phyloP scores from a whole-genome alignment of 2,329 filamentous ascomycete genomes.

The Ceratocystiopsis brevicomis region DNA sequence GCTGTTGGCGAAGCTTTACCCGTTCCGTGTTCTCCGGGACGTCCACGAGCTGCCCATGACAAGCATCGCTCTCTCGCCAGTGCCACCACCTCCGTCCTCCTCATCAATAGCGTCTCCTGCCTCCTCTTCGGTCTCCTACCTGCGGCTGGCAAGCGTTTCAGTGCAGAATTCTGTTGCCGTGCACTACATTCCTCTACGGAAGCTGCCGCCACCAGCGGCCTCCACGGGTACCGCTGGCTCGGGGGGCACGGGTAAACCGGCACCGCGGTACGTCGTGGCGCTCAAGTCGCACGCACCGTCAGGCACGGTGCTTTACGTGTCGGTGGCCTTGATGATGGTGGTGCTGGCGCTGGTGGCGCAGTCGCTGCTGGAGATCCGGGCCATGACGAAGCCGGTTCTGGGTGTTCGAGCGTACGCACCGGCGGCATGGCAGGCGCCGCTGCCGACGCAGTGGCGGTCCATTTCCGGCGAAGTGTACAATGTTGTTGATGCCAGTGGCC shows the following conservation, averaged over 20 bases:
- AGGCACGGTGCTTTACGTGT: constrained; percentile 29
- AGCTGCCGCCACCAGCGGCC: constrained; percentile 11
- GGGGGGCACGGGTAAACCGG: constrained; percentile 16
- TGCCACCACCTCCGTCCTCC: constrained; percentile 22
- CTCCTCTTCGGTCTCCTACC: constrained; percentile 30
- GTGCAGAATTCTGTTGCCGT: constrained; percentile 64
- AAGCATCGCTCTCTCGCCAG: constrained; percentile 37
- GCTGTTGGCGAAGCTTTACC: constrained; percentile 31
- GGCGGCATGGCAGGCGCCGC: constrained; percentile 13
- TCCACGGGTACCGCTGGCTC: constrained; percentile 17
- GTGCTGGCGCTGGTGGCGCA: constrained; percentile 44
- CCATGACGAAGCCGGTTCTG: constrained; percentile 34
- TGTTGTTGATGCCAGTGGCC: constrained; percentile 1
- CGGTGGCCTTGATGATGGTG: constrained; percentile 36
- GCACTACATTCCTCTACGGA: constrained; percentile 54
- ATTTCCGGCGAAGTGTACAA: constrained; percentile 1
- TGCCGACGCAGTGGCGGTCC: not conserved
- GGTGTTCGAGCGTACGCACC: constrained; percentile 38
- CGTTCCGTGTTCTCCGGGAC: constrained; percentile 30
- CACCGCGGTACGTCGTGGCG: constrained; percentile 50
- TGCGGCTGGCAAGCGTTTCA: constrained; percentile 67
- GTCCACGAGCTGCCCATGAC: constrained; percentile 41
- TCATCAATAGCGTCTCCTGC: constrained; percentile 24
- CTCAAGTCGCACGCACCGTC: constrained; percentile 34
- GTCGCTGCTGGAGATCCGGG: constrained; percentile 44